These are phyloP conservation scores for Fraxinus nigra DNA, from an alignment of 305 asterid species.

Conservation along the genomic window DNA sequence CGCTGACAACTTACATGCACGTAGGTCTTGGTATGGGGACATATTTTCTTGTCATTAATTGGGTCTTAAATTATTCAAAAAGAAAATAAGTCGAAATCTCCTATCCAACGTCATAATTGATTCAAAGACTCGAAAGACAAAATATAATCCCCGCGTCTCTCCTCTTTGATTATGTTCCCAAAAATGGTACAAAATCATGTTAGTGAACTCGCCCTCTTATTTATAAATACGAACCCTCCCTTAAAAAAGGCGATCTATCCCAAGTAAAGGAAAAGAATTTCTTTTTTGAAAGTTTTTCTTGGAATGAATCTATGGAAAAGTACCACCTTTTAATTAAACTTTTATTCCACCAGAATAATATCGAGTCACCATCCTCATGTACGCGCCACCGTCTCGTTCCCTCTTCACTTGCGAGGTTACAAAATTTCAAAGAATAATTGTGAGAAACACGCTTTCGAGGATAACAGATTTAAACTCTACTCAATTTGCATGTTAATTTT, in stretches of 20 bases:
- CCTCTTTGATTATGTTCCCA: neutral
- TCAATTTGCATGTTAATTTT: neutral
- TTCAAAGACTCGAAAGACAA: neutral
- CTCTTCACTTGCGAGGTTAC: neutral
- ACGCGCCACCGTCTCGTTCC: neutral
- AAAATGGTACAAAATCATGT: neutral
- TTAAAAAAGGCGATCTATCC: slow-evolving; percentile 1
- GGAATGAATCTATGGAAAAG: slow-evolving; percentile 16
- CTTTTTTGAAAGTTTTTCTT: slow-evolving; percentile 21
- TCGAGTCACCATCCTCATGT: neutral
- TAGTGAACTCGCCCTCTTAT: neutral
- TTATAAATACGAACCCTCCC: neutral
- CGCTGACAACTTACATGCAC: neutral
- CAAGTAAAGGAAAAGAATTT: slow-evolving; percentile 2
- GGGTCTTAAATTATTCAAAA: neutral
- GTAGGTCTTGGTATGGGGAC: neutral
- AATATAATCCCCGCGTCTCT: neutral
- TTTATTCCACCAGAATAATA: slow-evolving; percentile 15
- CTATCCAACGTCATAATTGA: neutral
- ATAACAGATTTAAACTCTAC: neutral
- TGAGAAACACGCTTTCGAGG: neutral
- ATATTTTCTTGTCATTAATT: neutral
- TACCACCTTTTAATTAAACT: neutral
- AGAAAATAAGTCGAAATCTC: neutral
- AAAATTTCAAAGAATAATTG: neutral